Conservation (phyloP, 1,284 basidiomycete genomes). For the Cystobasidium sp. region DNA sequence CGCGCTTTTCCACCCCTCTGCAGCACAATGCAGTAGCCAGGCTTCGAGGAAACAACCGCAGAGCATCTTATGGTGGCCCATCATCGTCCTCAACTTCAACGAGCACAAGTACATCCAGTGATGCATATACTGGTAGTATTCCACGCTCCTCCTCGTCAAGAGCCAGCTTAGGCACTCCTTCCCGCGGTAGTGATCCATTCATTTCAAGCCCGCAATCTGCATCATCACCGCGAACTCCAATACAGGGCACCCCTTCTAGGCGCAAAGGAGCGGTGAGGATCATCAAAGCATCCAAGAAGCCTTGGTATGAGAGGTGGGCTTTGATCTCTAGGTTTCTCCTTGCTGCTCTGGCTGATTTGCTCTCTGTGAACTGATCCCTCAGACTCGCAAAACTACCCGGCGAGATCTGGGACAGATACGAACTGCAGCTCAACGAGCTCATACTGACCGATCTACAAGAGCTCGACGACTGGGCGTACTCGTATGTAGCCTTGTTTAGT, state of each 20-base stretch:
- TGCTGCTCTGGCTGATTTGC: too few relatives aligned
- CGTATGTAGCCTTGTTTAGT: slow-evolving; percentile 16
- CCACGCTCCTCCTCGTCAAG: background rate
- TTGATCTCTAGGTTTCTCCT: background rate
- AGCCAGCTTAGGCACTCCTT: background rate
- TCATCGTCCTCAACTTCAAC: background rate
- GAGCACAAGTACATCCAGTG: background rate
- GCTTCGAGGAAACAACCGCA: slow-evolving; percentile 7
- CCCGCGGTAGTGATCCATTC: background rate
- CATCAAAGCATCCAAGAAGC: slow-evolving; percentile 12
- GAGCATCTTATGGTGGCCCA: background rate
- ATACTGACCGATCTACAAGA: slow-evolving; percentile 21
- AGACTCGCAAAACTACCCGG: slow-evolving; percentile 22
- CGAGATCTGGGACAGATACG: slow-evolving; percentile 39
- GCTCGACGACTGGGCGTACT: slow-evolving; percentile 31
- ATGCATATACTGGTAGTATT: background rate
- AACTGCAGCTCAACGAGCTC: slow-evolving; percentile 23
- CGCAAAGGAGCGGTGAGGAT: slow-evolving; percentile 28
- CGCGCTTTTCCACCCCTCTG: slow-evolving; percentile 30
- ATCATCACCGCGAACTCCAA: slow-evolving; percentile 14
- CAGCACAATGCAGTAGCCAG: slow-evolving; percentile 25
- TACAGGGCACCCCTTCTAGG: slow-evolving; percentile 24
- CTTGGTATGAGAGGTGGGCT: slow-evolving; percentile 33
- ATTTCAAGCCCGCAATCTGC: background rate
- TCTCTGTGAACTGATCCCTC: background rate